Evolutionary conservation across 1,284 basidiomycete species (phyloP).

Genomic region (Uromyces viciae-fabae): DNA sequence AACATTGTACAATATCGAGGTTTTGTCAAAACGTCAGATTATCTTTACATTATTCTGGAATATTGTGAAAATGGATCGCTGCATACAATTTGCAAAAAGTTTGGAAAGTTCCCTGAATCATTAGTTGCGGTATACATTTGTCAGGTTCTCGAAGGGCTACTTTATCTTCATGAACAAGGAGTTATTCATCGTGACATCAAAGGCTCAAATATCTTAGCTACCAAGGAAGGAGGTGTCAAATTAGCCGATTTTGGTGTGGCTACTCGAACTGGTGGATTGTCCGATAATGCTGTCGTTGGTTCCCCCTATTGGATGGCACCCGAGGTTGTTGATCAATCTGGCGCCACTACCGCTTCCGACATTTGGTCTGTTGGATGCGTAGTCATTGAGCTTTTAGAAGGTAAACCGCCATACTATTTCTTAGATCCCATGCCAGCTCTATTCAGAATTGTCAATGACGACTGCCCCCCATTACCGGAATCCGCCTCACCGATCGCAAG

Average conservation of each 20-base stretch:
- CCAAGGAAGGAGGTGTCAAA: constrained; percentile 94
- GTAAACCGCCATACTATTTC: constrained; percentile 90
- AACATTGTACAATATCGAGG: constrained; percentile 99
- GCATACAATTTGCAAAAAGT: constrained; percentile 86
- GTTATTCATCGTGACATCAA: constrained; percentile 99
- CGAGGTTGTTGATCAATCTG: constrained; percentile 93
- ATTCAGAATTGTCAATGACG: constrained; percentile 96
- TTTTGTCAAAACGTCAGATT: constrained; percentile 89
- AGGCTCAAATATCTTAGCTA: constrained; percentile 94
- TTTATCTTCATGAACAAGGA: constrained; percentile 94
- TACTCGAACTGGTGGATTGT: constrained; percentile 61
- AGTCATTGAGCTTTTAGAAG: constrained; percentile 91
- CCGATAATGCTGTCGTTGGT: constrained; percentile 84
- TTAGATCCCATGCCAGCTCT: constrained; percentile 96
- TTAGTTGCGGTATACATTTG: constrained; percentile 94
- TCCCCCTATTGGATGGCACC: constrained; percentile 99
- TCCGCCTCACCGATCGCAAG: constrained; percentile 80
- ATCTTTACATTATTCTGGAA: constrained; percentile 86
- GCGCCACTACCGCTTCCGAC: constrained; percentile 92
- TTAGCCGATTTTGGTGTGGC: constrained; percentile 89
- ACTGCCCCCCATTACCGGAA: constrained; percentile 90
- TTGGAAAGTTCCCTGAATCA: constrained; percentile 95
- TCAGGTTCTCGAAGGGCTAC: constrained; percentile 80
- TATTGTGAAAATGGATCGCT: constrained; percentile 98
- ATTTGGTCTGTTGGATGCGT: constrained; percentile 95